Percentiles rank a stretch among this genome's conserved stretches.
These are phyloP conservation scores for Magnaporthiopsis rhizophila DNA, from an alignment of 2,329 filamentous ascomycete genomes.

Conservation along the genomic window DNA sequence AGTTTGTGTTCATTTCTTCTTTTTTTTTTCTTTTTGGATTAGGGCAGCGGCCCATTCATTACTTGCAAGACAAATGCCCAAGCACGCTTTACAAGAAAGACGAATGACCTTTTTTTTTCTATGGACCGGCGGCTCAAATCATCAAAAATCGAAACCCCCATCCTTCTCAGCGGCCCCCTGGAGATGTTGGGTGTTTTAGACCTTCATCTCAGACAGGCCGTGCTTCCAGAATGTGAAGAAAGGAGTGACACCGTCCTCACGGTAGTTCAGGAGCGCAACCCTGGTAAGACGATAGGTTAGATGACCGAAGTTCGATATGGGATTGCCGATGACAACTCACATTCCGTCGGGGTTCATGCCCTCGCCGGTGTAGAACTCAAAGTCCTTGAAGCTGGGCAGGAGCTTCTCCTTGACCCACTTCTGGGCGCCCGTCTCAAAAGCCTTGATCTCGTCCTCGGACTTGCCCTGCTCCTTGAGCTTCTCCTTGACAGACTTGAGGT, in stretches of 20 bases:
- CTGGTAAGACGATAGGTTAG: not conserved
- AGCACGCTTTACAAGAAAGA: not conserved
- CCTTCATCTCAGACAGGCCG: slow-evolving; percentile 82
- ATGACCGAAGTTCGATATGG: not conserved
- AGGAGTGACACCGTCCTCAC: slow-evolving; percentile 88
- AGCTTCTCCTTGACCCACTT: slow-evolving; percentile 76
- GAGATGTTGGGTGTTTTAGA: slow-evolving; percentile 47
- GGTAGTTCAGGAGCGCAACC: slow-evolving; percentile 89
- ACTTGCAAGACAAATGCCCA: not conserved
- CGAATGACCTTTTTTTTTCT: not conserved
- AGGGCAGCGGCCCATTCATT: not conserved
- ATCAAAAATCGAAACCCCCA: not conserved
- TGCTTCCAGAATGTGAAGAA: slow-evolving; percentile 94
- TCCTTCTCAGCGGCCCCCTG: not conserved
- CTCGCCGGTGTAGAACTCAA: slow-evolving; percentile 88
- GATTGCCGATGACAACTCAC: slow-evolving; percentile 44
- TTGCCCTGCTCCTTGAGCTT: slow-evolving; percentile 50
- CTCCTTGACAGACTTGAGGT: slow-evolving; percentile 85
- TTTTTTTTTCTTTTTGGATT: not conserved
- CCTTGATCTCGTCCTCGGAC: slow-evolving; percentile 59
- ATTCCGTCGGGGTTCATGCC: slow-evolving; percentile 91
- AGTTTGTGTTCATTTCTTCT: not conserved
- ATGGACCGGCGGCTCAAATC: not conserved
- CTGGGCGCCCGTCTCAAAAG: slow-evolving; percentile 71
- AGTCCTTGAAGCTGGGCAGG: slow-evolving; percentile 84